These are phyloP conservation scores for Reticulascus tulasneorum DNA, from an alignment of 2,329 filamentous ascomycete species.

Conservation along the genomic window DNA sequence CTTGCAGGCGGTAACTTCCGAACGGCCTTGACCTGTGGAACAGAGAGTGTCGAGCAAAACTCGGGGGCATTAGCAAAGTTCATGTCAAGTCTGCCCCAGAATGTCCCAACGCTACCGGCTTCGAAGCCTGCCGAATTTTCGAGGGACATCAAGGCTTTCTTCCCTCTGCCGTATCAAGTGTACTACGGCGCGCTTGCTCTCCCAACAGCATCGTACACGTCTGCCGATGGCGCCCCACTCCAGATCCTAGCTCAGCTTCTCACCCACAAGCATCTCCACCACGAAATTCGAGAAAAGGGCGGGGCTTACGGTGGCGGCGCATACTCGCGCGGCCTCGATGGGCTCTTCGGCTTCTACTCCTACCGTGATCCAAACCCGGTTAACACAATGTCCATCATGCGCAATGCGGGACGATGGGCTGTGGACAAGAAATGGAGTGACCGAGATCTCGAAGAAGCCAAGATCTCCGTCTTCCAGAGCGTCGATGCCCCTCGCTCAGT, in stretches of 20 bases:
- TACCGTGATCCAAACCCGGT: slow-evolving; percentile 95
- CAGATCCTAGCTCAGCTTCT: slow-evolving; percentile 88
- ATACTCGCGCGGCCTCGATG: slow-evolving; percentile 73
- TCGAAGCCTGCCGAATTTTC: slow-evolving; percentile 28
- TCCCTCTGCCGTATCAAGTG: slow-evolving; percentile 93
- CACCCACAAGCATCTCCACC: slow-evolving; percentile 94
- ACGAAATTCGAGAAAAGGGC: slow-evolving; percentile 96
- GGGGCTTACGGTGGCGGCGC: slow-evolving; percentile 94
- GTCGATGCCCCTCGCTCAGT: slow-evolving; percentile 87
- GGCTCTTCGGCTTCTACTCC: slow-evolving; percentile 89
- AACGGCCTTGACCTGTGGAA: slow-evolving; percentile 79
- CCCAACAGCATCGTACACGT: slow-evolving; percentile 78
- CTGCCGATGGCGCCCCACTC: slow-evolving; percentile 70
- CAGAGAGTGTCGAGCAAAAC: slow-evolving; percentile 67
- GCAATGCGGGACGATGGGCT: slow-evolving; percentile 77
- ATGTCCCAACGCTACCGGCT: slow-evolving; percentile 27
- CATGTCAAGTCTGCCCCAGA: slow-evolving; percentile 54
- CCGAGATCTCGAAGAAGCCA: slow-evolving; percentile 89
- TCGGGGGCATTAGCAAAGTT: slow-evolving; percentile 68
- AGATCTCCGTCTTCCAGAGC: slow-evolving; percentile 88
- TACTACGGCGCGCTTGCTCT: slow-evolving; percentile 86
- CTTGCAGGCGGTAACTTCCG: slow-evolving; percentile 68
- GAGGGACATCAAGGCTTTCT: slow-evolving; percentile 72
- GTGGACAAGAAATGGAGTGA: slow-evolving; percentile 76
- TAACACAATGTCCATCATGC: slow-evolving; percentile 83